These are phyloP conservation scores for Chaetomium sp. DNA, from an alignment of 2,329 filamentous ascomycete species.

Conservation along the genomic window DNA sequence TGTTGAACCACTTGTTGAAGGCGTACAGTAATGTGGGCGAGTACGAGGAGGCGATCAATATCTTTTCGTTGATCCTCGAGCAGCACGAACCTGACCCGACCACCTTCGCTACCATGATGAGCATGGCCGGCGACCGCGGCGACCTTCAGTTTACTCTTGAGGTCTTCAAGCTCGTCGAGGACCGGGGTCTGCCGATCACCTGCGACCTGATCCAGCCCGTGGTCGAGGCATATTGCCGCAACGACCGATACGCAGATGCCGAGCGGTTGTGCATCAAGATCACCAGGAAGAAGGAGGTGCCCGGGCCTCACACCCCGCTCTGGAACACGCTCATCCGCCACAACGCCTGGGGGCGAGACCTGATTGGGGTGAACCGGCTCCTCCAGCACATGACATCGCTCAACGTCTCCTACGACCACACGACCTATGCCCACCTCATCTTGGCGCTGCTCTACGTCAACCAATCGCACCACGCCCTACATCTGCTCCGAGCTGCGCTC, in stretches of 20 bases:
- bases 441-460: conserved; percentile 42
- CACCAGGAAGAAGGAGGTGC: conserved; percentile 42
- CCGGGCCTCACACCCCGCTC: conserved; percentile 49
- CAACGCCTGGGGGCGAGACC: conserved; percentile 56
- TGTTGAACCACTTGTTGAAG: conserved; percentile 73
- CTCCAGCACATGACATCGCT: conserved; percentile 43
- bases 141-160: conserved; percentile 64
- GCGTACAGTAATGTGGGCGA: conserved; percentile 62
- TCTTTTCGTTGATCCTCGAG: conserved; percentile 54
- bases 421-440: conserved; percentile 46
- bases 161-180: conserved; percentile 57
- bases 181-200: conserved; percentile 43
- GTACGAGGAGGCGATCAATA: conserved; percentile 56
- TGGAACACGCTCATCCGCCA: conserved; percentile 75
- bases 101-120: conserved; percentile 69
- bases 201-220: conserved; percentile 56
- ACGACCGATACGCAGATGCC: conserved; percentile 48
- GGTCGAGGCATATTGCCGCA: conserved; percentile 60
- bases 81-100: conserved; percentile 50
- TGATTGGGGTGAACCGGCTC: conserved; percentile 43
- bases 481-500: conserved; percentile 40
- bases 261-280: conserved; percentile 53
- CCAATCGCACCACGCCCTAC: conserved; percentile 44
- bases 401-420: conserved; percentile 41
- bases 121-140: conserved; percentile 61